Conservation (phyloP, 2,329 filamentous ascomycete genomes). For the Aspergillus calidoustus region DNA sequence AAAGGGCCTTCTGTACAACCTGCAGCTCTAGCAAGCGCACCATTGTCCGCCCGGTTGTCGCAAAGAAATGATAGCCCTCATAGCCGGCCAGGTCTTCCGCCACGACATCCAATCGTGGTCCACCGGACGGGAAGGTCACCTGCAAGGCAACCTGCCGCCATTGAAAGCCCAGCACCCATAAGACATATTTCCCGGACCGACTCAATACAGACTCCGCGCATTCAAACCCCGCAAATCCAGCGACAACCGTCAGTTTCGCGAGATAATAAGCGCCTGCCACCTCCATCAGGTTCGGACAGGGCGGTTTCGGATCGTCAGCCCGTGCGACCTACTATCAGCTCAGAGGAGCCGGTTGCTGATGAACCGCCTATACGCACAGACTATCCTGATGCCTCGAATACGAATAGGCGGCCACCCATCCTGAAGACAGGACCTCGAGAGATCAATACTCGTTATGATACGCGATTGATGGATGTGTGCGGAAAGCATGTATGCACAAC, state of each 20-base stretch:
- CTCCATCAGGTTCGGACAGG: constrained; percentile 27
- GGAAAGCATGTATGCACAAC: constrained; percentile 86
- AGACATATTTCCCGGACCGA: constrained; percentile 9
- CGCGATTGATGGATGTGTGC: constrained; percentile 82
- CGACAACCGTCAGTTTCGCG: constrained; percentile 36
- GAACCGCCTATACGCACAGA: constrained; percentile 60
- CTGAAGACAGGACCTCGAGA: constrained; percentile 74
- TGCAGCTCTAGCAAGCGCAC: constrained; percentile 29
- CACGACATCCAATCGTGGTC: constrained; percentile 37
- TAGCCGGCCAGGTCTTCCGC: constrained; percentile 56
- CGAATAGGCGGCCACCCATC: constrained; percentile 81
- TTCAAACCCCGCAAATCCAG: constrained; percentile 27
- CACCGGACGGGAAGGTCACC: constrained; percentile 32
- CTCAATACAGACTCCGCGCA: constrained; percentile 24
- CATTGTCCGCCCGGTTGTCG: constrained; percentile 48
- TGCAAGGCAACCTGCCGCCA: constrained; percentile 19
- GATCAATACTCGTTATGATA: constrained; percentile 84
- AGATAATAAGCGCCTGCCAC: constrained; percentile 28
- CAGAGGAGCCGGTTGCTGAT: constrained; percentile 53
- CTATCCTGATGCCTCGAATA: constrained; percentile 82
- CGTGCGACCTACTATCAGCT: constrained; percentile 51
- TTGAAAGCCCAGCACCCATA: constrained; percentile 8
- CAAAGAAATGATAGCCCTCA: constrained; percentile 39
- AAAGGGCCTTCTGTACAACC: constrained; percentile 25
- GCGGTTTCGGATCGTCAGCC: constrained; percentile 28